These are phyloP conservation scores for Oenanthe javanica DNA, from an alignment of 140 eudicot genomes.

Conservation along the genomic window DNA sequence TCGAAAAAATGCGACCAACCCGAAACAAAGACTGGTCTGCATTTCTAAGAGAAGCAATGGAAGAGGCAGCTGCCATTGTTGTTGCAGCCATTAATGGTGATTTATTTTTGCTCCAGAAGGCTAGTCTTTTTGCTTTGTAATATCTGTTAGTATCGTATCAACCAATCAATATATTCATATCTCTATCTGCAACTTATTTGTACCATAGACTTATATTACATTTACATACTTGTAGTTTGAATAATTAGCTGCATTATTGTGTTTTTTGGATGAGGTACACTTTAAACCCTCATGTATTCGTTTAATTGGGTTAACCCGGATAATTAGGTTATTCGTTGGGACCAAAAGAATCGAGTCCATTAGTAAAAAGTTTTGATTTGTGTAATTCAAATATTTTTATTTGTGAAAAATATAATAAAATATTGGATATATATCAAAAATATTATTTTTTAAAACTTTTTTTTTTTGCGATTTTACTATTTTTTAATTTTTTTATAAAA, in stretches of 20 bases:
- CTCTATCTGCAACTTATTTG: neutral
- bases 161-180: neutral
- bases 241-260: too few species aligned
- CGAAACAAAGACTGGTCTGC: constrained; percentile 25
- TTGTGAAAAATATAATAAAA: too few species aligned
- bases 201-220: neutral
- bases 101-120: neutral
- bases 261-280: neutral
- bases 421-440: too few species aligned
- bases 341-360: too few species aligned
- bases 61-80: constrained; percentile 36
- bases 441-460: too few species aligned
- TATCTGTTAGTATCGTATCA: neutral
- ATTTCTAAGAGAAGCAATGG: constrained; percentile 31
- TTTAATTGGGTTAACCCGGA: too few species aligned
- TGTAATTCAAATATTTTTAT: too few species aligned
- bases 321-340: too few species aligned
- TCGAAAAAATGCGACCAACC: constrained; percentile 27
- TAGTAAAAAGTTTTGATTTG: too few species aligned
- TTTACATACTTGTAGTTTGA: neutral
- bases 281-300: too few species aligned
- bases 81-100: constrained; percentile 37
- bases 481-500: too few species aligned
- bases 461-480: too few species aligned
- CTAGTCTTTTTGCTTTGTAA: neutral